phyloP scores from a whole-genome alignment of 192 early-diverging fungal species.

The Globomyces pollinis-pini region DNA sequence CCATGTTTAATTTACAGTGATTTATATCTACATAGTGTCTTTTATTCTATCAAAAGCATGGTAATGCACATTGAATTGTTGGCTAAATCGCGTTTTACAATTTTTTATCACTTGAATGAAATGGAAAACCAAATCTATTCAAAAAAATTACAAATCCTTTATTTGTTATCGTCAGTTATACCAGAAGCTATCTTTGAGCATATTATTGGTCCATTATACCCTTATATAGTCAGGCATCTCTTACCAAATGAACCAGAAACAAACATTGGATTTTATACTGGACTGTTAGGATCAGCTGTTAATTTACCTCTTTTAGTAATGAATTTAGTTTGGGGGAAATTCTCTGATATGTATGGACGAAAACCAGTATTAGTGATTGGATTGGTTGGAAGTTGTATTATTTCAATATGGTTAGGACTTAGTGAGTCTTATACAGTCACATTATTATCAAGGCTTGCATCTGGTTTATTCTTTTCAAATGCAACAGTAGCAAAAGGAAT shows the following conservation, averaged over 20 bases:
- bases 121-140: too few species aligned
- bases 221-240: constrained; percentile 30
- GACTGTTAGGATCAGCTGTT: constrained; percentile 37
- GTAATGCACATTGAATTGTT: too few species aligned
- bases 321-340: constrained; percentile 41
- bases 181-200: constrained; percentile 39
- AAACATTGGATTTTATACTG: constrained; percentile 18
- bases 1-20: too few species aligned
- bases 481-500: constrained; percentile 41
- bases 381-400: constrained; percentile 10
- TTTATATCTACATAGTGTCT: too few species aligned
- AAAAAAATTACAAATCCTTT: constrained; percentile 2
- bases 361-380: constrained; percentile 16
- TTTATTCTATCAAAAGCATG: too few species aligned
- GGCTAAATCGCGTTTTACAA: too few species aligned
- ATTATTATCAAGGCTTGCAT: constrained; percentile 26
- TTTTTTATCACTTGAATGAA: too few species aligned
- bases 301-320: constrained; percentile 42
- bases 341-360: constrained; percentile 31
- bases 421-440: constrained; percentile 19
- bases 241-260: neutral
- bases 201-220: constrained; percentile 36
- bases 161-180: constrained; percentile 1
- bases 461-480: constrained; percentile 37
- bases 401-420: constrained; percentile 17